Evolutionary conservation across 2,329 filamentous ascomycete species (phyloP).

Genomic region (Chrysoporthe deuterocubensis): DNA sequence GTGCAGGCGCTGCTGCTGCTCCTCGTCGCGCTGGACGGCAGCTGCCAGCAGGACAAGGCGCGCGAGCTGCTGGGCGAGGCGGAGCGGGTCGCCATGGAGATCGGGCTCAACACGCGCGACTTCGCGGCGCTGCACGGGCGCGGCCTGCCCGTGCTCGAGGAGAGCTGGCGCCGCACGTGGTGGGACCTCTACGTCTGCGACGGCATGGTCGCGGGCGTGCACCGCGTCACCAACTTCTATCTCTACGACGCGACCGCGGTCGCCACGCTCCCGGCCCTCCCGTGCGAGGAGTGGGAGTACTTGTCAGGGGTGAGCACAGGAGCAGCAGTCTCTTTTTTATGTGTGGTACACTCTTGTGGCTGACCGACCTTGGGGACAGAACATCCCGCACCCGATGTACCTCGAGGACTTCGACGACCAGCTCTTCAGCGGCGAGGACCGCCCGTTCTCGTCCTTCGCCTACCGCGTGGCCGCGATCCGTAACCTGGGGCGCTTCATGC

Average conservation of each 20-base stretch:
- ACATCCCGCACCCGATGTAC: slow-evolving; percentile 62
- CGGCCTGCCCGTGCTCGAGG: slow-evolving; percentile 71
- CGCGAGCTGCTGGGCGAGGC: slow-evolving; percentile 68
- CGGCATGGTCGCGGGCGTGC: slow-evolving; percentile 82
- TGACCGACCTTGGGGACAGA: slow-evolving; percentile 42
- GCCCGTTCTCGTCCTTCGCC: slow-evolving; percentile 79
- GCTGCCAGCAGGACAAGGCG: slow-evolving; percentile 71
- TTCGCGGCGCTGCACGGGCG: slow-evolving; percentile 69
- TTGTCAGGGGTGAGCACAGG: slow-evolving; percentile 54
- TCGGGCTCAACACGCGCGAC: slow-evolving; percentile 73
- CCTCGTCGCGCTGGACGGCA: slow-evolving; percentile 77
- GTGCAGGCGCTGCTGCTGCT: slow-evolving; percentile 81
- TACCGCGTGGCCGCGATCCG: slow-evolving; percentile 83
- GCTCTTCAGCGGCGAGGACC: slow-evolving; percentile 72
- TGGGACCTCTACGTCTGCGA: slow-evolving; percentile 85
- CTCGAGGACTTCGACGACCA: slow-evolving; percentile 77
- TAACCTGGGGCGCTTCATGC: slow-evolving; percentile 78
- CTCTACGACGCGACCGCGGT: slow-evolving; percentile 69
- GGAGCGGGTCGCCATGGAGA: slow-evolving; percentile 72
- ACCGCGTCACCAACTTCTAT: slow-evolving; percentile 71
- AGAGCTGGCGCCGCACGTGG: slow-evolving; percentile 88
- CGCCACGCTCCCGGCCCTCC: slow-evolving; percentile 61
- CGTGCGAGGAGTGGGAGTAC: slow-evolving; percentile 82
- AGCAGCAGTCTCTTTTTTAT: not conserved
- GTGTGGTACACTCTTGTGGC: not conserved